Base-by-base conservation (phyloP, 352 stramenopile genomes). In the Phytophthora fragariaefolia region DNA sequence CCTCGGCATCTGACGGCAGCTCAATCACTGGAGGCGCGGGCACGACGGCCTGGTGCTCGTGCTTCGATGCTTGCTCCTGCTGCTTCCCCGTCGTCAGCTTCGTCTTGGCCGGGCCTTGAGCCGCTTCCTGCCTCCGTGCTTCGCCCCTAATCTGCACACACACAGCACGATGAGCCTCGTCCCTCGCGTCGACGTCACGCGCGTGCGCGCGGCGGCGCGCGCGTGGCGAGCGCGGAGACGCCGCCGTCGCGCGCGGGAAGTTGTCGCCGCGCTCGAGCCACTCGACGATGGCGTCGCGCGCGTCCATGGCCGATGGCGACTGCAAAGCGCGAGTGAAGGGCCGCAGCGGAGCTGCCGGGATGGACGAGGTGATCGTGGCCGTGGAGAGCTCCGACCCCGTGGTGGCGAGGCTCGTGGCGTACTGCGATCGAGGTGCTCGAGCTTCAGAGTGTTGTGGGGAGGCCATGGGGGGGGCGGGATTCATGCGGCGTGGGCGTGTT, bases 361-460 rank as follows among this genome's bases (percentile, higher is more conserved):
- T 85, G 77, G 73, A 85, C 20, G 72, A 83, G 47, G 66, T 85
- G 56, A 38, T 83, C 26, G 8, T 83, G 23, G 66, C 72, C 0
- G 72, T 82, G 23, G 69, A 79, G 58, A 83, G 74, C 61, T 82
- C 74, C 3, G 77, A 85, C 53, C 58, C 69, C 18, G 45, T 85
- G 22, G 45, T 85, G 17, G 77, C 72, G 15, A 71, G 74, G 34
- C 69, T 85, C 9, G 56, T 85, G 30, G 55, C 62, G 12, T 83
- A 71, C 58, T 83, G 69, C 47, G 64, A 78, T 28, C 56, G 75
- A 60, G 45, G 77, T 85, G 22, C 13, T 36, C 8, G 4, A 5
- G 12, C 13, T 42, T 3, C 10, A 6, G 34, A 6, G 17, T 42
- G 18, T 6, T 47, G 40, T 9, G 10, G 17, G 7, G 30, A 12